Percentiles rank a stretch among this genome's conserved stretches.
These are phyloP conservation scores for Aspergillus sp. DNA, from an alignment of 2,329 filamentous ascomycete genomes.

Conservation along the genomic window DNA sequence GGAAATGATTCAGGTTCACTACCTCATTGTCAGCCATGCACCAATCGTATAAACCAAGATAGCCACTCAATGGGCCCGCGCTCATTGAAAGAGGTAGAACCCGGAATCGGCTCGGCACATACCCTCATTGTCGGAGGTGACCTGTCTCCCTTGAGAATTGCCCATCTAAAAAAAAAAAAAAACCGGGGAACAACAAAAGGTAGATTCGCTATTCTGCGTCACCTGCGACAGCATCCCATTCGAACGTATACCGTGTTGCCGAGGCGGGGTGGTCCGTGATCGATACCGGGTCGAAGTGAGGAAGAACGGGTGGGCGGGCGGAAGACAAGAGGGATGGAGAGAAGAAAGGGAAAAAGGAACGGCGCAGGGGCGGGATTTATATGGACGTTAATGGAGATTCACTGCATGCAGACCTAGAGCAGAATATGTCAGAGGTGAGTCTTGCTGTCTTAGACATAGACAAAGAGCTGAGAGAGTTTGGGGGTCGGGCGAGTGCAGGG, in stretches of 20 bases:
- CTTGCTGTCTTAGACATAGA: slow-evolving; percentile 7
- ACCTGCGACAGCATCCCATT: slow-evolving; percentile 32
- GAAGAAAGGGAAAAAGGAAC: slow-evolving; percentile 3
- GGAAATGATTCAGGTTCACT: slow-evolving; percentile 98
- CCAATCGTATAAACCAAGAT: slow-evolving; percentile 1
- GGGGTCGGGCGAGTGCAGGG: slow-evolving; percentile 17
- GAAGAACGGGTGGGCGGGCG: slow-evolving; percentile 4
- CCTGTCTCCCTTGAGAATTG: slow-evolving; percentile 91
- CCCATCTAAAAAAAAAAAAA: slow-evolving; percentile 66
- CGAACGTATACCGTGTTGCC: slow-evolving; percentile 4
- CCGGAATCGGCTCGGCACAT: slow-evolving; percentile 40
- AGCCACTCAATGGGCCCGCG: not conserved
- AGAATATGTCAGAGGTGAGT: slow-evolving; percentile 19
- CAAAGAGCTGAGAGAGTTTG: slow-evolving; percentile 18
- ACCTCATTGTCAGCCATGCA: slow-evolving; percentile 25
- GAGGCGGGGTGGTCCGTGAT: slow-evolving; percentile 4
- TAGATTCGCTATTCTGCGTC: slow-evolving; percentile 26
- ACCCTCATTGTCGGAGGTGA: slow-evolving; percentile 94
- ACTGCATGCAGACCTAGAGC: slow-evolving; percentile 22
- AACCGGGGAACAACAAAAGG: slow-evolving; percentile 26
- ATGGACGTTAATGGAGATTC: slow-evolving; percentile 11
- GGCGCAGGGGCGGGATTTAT: slow-evolving; percentile 16
- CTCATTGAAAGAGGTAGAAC: not conserved
- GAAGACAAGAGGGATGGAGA: slow-evolving; percentile 1
- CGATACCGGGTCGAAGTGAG: not conserved